Conservation (phyloP, 75 land plant species). For the Cunninghamia lanceolata region DNA sequence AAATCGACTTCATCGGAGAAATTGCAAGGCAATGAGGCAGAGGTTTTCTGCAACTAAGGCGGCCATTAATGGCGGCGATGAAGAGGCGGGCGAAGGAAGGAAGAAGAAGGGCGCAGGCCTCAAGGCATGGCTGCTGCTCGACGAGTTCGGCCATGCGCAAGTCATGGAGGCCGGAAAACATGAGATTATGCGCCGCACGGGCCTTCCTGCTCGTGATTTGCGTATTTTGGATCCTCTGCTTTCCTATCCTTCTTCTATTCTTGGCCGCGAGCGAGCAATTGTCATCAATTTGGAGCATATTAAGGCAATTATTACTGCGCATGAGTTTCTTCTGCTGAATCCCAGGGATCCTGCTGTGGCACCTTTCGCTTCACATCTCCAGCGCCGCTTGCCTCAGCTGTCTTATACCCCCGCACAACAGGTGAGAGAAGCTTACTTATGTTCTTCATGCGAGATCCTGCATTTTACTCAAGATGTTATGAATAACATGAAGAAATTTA, state of each 20-base stretch:
- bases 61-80: constrained; percentile 6
- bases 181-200: constrained; percentile 56
- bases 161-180: constrained; percentile 67
- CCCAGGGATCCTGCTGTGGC: constrained; percentile 53
- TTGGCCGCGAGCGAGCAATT: too few species aligned
- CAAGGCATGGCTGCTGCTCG: constrained; percentile 69
- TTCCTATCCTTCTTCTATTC: too few species aligned
- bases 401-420: constrained; percentile 20
- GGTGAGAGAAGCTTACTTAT: not conserved
- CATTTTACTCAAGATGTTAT: too few species aligned
- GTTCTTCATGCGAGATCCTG: too few species aligned
- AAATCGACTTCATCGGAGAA: not conserved
- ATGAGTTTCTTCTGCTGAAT: too few species aligned
- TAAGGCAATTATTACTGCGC: too few species aligned
- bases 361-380: constrained; percentile 66
- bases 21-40: not conserved
- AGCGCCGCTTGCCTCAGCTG: constrained; percentile 40
- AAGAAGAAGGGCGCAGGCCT: constrained; percentile 77
- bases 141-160: constrained; percentile 54
- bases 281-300: too few species aligned
- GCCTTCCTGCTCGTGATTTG: too few species aligned
- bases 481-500: too few species aligned
- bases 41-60: not conserved
- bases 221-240: too few species aligned
- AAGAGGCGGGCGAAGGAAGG: constrained; percentile 30